phyloP scores from a whole-genome alignment of 129 eudicot species.

The Artemisia tridentata region DNA sequence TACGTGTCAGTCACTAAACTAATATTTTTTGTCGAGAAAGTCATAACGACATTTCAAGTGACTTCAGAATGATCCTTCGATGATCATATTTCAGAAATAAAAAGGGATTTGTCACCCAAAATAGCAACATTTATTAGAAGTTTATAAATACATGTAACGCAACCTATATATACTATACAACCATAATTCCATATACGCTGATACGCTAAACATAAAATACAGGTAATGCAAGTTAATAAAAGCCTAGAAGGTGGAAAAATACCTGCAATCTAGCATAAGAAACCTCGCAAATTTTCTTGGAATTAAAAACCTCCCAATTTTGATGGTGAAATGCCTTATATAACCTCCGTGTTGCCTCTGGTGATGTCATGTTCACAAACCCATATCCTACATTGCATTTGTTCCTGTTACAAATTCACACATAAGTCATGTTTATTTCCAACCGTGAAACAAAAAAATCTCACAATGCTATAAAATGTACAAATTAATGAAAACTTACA shows the following conservation, averaged over 20 bases:
- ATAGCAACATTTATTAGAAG: no score
- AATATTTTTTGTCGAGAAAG: no score
- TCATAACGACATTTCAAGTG: no score
- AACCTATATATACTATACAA: no score
- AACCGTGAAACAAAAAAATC: neutral
- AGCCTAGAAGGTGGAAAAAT: neutral
- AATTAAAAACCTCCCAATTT: conserved; percentile 95
- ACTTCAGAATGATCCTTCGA: no score
- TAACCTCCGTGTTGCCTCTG: conserved; percentile 75
- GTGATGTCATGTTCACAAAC: conserved; percentile 93
- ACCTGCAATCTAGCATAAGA: conserved; percentile 95
- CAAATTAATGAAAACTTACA: conserved; percentile 32
- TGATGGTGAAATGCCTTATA: conserved; percentile 77
- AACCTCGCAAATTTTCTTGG: conserved; percentile 85
- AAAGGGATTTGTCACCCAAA: no score
- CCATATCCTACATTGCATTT: conserved; percentile 98
- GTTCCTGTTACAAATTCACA: conserved; percentile 45
- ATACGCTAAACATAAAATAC: no score
- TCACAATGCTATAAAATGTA: neutral
- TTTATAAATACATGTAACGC: no score
- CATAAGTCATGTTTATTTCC: neutral
- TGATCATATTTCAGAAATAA: no score
- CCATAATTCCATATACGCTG: no score
- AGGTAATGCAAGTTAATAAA: neutral
- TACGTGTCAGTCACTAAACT: no score